These are phyloP conservation scores for Candida patagonica DNA, from an alignment of 805 yeast species.

Conservation along the genomic window DNA sequence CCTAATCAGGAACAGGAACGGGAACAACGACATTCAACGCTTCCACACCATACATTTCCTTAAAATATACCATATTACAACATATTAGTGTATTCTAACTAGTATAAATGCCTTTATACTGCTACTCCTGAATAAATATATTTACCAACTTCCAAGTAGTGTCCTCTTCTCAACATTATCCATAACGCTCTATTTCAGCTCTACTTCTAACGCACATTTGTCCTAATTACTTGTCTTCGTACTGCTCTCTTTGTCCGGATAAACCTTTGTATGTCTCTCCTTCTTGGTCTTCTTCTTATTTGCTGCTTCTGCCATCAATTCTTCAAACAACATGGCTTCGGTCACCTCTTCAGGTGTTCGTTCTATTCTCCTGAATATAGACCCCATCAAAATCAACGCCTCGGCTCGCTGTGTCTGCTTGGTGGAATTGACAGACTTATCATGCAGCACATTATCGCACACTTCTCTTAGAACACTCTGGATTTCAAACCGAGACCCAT, in stretches of 20 bases:
- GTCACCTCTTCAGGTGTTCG: constrained; percentile 86
- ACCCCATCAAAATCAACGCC: constrained; percentile 66
- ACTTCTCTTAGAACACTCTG: constrained; percentile 71
- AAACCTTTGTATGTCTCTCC: constrained; percentile 18
- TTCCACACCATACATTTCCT: too few species aligned
- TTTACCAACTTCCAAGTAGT: too few species aligned
- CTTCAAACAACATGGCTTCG: constrained; percentile 84
- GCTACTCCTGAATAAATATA: too few species aligned
- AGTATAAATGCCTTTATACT: too few species aligned
- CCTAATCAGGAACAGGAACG: too few species aligned
- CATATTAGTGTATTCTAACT: too few species aligned
- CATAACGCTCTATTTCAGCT: too few species aligned
- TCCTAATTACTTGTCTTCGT: neutral
- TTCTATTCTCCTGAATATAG: constrained; percentile 52
- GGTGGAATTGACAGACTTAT: constrained; percentile 48
- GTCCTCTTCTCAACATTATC: too few species aligned
- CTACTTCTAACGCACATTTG: neutral
- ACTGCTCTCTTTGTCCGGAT: neutral
- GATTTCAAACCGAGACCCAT: constrained; percentile 81
- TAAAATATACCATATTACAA: too few species aligned
- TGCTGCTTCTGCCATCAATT: constrained; percentile 79
- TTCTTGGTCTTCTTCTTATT: constrained; percentile 48
- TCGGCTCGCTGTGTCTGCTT: constrained; percentile 69
- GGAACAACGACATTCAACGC: too few species aligned
- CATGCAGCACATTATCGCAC: constrained; percentile 67